Conservation (phyloP, 805 yeast genomes). For the Lipomyces anomalus region DNA sequence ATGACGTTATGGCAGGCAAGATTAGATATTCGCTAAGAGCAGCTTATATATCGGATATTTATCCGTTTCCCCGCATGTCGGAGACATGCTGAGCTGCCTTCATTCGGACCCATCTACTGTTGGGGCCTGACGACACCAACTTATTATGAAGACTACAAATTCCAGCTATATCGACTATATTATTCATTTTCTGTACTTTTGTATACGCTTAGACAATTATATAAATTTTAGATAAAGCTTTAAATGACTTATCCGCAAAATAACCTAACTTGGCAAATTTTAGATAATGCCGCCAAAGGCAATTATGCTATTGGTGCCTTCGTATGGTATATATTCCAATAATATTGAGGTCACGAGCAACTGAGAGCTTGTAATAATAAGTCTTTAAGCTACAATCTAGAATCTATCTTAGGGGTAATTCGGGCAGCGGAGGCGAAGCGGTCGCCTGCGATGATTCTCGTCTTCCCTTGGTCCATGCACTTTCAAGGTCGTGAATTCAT, state of each 20-base stretch:
- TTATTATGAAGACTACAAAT: no score
- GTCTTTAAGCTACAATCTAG: constrained; percentile 30
- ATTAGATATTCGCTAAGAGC: no score
- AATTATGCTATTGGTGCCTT: constrained; percentile 36
- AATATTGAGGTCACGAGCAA: background rate
- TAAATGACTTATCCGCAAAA: constrained; percentile 22
- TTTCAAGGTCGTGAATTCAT: constrained; percentile 33
- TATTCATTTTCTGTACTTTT: no score
- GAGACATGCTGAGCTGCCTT: no score
- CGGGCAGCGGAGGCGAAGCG: constrained; percentile 35
- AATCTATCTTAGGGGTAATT: constrained; percentile 35
- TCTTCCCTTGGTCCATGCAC: constrained; percentile 39
- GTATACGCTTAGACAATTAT: no score
- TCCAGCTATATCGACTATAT: no score
- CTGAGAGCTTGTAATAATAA: background rate
- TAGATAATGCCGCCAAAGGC: constrained; percentile 32
- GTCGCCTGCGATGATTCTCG: constrained; percentile 35
- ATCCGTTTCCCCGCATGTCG: no score
- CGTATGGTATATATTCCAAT: constrained; percentile 25
- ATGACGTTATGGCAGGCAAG: no score
- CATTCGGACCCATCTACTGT: no score
- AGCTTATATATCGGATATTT: no score
- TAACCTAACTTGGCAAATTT: constrained; percentile 32
- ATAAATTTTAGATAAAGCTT: no score
- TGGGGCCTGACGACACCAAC: no score